Evolutionary conservation across 2,329 filamentous ascomycete genomes (phyloP).

Genomic region (Cyclaneusma minus): DNA sequence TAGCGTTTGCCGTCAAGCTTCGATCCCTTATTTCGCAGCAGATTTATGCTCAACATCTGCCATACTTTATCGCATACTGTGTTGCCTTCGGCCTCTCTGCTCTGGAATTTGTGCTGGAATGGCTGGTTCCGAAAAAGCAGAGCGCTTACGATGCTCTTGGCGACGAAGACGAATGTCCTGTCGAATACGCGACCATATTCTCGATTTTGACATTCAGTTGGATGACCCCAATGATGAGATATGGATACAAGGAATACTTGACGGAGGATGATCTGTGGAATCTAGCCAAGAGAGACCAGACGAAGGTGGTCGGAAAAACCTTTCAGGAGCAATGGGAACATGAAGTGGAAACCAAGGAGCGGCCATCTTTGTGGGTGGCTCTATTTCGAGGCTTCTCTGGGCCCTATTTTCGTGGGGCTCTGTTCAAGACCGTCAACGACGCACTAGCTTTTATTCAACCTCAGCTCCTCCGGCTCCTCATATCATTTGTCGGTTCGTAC

Average conservation of each 20-base stretch:
- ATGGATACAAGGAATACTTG: constrained; percentile 79
- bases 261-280: constrained; percentile 96
- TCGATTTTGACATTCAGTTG: constrained; percentile 88
- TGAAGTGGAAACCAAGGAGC: constrained; percentile 52
- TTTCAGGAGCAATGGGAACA: constrained; percentile 65
- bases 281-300: constrained; percentile 65
- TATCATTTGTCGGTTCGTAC: constrained; percentile 74
- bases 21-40: constrained; percentile 50
- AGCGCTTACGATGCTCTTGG: constrained; percentile 54
- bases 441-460: constrained; percentile 77
- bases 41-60: constrained; percentile 34
- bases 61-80: constrained; percentile 49
- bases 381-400: constrained; percentile 72
- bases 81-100: constrained; percentile 41
- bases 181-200: constrained; percentile 88
- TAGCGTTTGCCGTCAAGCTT: constrained; percentile 49
- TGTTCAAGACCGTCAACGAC: constrained; percentile 87
- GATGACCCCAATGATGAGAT: constrained; percentile 98
- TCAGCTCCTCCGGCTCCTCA: constrained; percentile 72
- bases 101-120: constrained; percentile 50
- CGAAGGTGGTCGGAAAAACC: constrained; percentile 50
- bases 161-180: constrained; percentile 50
- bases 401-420: constrained; percentile 64
- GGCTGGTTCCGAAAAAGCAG: constrained; percentile 52
- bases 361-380: constrained; percentile 77